phyloP scores from a whole-genome alignment of 2,329 filamentous ascomycete species.

The Gaeumannomyces tritici region DNA sequence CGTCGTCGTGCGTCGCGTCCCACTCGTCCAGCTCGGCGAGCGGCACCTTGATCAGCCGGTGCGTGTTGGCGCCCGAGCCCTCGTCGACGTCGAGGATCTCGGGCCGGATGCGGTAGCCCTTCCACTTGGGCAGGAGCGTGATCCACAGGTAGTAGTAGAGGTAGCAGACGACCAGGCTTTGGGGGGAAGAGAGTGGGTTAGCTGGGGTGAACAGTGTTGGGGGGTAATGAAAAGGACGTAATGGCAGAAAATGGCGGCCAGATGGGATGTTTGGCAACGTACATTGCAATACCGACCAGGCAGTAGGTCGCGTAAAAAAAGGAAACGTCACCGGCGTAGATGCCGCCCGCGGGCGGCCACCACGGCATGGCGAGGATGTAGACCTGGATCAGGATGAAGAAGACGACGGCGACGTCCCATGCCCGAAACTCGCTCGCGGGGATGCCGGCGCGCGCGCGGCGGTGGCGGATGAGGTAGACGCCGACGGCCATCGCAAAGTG shows the following conservation, averaged over 20 bases:
- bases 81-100: conserved; percentile 32
- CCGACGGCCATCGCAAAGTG: conserved; percentile 45
- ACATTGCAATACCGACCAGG: conserved; percentile 54
- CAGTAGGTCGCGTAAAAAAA: conserved; percentile 69
- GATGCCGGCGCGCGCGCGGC: conserved; percentile 39
- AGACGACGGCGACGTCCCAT: conserved; percentile 48
- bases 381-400: conserved; percentile 49
- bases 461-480: conserved; percentile 45
- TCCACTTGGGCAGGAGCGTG: conserved; percentile 28
- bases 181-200: not conserved
- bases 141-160: conserved; percentile 42
- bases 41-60: conserved; percentile 38
- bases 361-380: conserved; percentile 62
- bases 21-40: conserved; percentile 29
- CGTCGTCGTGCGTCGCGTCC: conserved; percentile 25
- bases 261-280: conserved; percentile 21
- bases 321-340: conserved; percentile 52
- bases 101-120: conserved; percentile 36
- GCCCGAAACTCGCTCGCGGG: conserved; percentile 42
- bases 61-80: conserved; percentile 31
- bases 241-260: not conserved
- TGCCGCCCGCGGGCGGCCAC: conserved; percentile 55
- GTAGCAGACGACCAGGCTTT: conserved; percentile 27
- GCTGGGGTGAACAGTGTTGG: not conserved
- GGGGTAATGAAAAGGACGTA: not conserved